A percentile compares a stretch with the other conserved stretches of the same genome.
Conservation (phyloP, 2,329 filamentous ascomycete species). For the Shiraia sp. region DNA sequence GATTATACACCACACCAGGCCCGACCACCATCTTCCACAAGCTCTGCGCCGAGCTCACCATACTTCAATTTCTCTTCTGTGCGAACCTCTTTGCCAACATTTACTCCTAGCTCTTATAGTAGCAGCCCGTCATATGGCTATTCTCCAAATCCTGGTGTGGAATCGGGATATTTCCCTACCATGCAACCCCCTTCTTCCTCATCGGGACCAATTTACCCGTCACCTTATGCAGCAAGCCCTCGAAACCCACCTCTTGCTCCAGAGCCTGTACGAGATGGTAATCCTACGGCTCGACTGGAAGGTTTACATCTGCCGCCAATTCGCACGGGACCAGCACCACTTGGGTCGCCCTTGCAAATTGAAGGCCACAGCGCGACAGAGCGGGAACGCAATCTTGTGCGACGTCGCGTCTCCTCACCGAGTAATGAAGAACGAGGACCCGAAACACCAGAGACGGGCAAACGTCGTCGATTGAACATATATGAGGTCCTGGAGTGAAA, state of each 20-base stretch:
- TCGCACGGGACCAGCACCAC: constrained; percentile 34
- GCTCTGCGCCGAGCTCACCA: constrained; percentile 40
- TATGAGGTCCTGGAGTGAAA: constrained; percentile 40
- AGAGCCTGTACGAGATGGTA: constrained; percentile 31
- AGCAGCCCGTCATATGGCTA: constrained; percentile 40
- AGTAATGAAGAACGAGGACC: constrained; percentile 27
- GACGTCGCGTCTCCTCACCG: constrained; percentile 34
- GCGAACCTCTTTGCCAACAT: constrained; percentile 39
- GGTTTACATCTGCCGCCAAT: constrained; percentile 43
- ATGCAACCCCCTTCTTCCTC: constrained; percentile 33
- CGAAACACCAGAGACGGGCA: constrained; percentile 39
- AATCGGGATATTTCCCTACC: constrained; percentile 39
- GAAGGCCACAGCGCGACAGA: constrained; percentile 20
- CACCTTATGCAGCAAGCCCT: constrained; percentile 31
- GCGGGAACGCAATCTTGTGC: constrained; percentile 27
- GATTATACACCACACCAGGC: constrained; percentile 34
- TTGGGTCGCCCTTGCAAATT: constrained; percentile 37
- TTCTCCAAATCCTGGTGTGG: constrained; percentile 39
- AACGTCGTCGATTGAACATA: constrained; percentile 43
- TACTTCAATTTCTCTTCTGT: constrained; percentile 41
- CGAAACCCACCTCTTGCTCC: constrained; percentile 32
- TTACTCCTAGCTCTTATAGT: constrained; percentile 40
- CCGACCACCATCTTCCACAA: constrained; percentile 36
- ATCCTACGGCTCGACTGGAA: constrained; percentile 31
- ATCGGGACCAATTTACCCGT: constrained; percentile 29